Evolutionary conservation across 306 rosid species (phyloP).

Genomic region (Argentina anserina): DNA sequence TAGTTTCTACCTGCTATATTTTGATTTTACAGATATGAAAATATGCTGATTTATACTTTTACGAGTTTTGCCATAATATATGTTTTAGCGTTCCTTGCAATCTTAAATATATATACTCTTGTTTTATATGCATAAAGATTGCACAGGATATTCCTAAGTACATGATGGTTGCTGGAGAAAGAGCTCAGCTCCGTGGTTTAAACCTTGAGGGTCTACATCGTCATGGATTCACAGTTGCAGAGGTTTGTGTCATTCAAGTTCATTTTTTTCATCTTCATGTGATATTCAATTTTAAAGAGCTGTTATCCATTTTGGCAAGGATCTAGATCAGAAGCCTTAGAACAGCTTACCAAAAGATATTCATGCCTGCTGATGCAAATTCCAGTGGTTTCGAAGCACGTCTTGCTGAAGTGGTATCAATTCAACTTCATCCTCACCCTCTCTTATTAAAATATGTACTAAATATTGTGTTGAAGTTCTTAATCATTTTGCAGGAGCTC

Average conservation of each 20-base stretch:
- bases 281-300: constrained; percentile 8
- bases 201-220: constrained; percentile 84
- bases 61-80: constrained; percentile 20
- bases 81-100: constrained; percentile 22
- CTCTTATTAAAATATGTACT: background rate
- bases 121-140: constrained; percentile 51
- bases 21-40: background rate
- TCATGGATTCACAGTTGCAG: constrained; percentile 52
- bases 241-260: constrained; percentile 41
- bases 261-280: constrained; percentile 9
- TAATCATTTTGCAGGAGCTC: constrained; percentile 61
- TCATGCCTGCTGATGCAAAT: constrained; percentile 55
- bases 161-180: constrained; percentile 82
- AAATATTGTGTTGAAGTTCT: background rate
- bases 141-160: constrained; percentile 84
- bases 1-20: background rate
- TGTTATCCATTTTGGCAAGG: constrained; percentile 24
- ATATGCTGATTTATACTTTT: constrained; percentile 15
- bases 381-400: constrained; percentile 64
- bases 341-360: constrained; percentile 70
- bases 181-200: constrained; percentile 85
- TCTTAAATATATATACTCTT: constrained; percentile 25
- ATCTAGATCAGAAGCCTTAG: constrained; percentile 65
- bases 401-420: constrained; percentile 69
- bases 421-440: constrained; percentile 2